A percentile compares a stretch with the other conserved stretches of the same genome.
These are phyloP conservation scores for Cucumis cinereus DNA, from an alignment of 306 rosid species.

Conservation along the genomic window DNA sequence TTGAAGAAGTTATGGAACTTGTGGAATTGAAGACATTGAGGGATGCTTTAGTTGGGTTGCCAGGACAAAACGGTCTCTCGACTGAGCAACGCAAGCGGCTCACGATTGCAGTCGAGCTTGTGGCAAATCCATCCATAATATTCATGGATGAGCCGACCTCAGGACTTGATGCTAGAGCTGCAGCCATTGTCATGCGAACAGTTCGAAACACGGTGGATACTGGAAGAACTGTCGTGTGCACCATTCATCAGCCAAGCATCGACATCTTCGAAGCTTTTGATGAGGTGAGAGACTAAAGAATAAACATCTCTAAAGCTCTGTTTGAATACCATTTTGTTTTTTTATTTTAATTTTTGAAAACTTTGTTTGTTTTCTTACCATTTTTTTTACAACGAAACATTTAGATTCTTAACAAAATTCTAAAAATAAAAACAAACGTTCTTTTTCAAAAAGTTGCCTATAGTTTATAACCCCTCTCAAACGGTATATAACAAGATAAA, in stretches of 20 bases:
- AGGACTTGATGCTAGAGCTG: slow-evolving; percentile 51
- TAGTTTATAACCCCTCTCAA: neutral
- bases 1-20: slow-evolving; percentile 46
- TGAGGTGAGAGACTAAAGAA: slow-evolving; percentile 19
- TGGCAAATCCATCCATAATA: slow-evolving; percentile 43
- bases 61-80: slow-evolving; percentile 37
- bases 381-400: too few species aligned
- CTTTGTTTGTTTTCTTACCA: too few species aligned
- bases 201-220: slow-evolving; percentile 42
- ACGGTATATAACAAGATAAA: too few species aligned
- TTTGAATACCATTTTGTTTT: too few species aligned
- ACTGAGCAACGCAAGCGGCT: slow-evolving; percentile 43
- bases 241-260: slow-evolving; percentile 53
- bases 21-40: slow-evolving; percentile 33
- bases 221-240: slow-evolving; percentile 46
- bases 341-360: too few species aligned
- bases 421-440: too few species aligned
- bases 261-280: slow-evolving; percentile 48
- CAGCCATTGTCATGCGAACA: slow-evolving; percentile 48
- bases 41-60: slow-evolving; percentile 36
- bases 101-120: slow-evolving; percentile 45
- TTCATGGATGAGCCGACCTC: slow-evolving; percentile 57
- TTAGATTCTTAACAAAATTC: too few species aligned
- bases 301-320: too few species aligned
- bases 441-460: too few species aligned